Evolutionary conservation across 2,329 filamentous ascomycete species (phyloP), one percentile per base, ranked within the genome.

Genomic region (Trichoderma arundinaceum): DNA sequence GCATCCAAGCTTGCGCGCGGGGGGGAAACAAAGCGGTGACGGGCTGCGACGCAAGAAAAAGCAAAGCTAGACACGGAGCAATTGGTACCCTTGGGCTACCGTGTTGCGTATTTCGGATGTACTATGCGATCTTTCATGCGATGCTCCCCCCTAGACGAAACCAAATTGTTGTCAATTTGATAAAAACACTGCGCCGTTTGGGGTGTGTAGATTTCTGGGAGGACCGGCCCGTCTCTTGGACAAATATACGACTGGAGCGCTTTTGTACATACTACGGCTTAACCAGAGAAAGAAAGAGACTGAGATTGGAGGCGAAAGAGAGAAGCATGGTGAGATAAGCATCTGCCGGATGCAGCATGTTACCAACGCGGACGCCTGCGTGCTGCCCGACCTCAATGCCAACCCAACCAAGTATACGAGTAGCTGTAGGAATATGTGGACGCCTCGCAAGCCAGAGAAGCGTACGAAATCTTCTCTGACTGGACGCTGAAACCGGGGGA

Each of bases 321-420:
- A 17, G n/a, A 59, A 17, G 33, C 22, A 33, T 54, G 54, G 54
- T 33, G 28, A 60, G 48, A 59, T 52, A 44, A 43, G 39, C 44
- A 19, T 35, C n/a, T 17, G 41, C 43, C 33, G 41, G 51, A 44
- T 64, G 61, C 61, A 64, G 43, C 49, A 46, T 32, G n/a, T 17
- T 32, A 12, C 60, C 43, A 51, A 41, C 61, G 28, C 43, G 17
- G 61, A 57, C 52, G 19, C 53, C 46, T 56, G 63, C 63, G 59
- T 49, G 66, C 66, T 67, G 63, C 63, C 63, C 64, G 66, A 67
- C 64, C 57, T 62, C 58, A 28, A 66, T 66, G 49, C 41, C 51
- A 41, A 66, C 66, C 63, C 52, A 67, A 66, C 44, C 28, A 38
- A 56, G 7, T 46, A 52, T 41, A 48, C 17, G 44, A 49, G 44